A percentile compares a stretch with the other conserved stretches of the same genome.
These are phyloP conservation scores for Saksenaea oblongispora DNA, from an alignment of 371 early-diverging fungal species.

Conservation along the genomic window DNA sequence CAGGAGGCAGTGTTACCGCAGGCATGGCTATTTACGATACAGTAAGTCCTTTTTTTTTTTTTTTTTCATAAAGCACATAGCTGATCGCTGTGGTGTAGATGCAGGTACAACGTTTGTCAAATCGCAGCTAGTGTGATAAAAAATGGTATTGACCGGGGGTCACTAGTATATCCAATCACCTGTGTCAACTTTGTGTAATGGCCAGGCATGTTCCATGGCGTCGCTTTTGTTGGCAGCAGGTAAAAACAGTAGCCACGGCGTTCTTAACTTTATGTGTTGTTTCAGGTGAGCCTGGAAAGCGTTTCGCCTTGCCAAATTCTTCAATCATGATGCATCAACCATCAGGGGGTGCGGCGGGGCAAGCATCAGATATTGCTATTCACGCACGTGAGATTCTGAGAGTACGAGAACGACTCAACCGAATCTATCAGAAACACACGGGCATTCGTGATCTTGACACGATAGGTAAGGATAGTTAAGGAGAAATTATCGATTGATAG, in stretches of 20 bases:
- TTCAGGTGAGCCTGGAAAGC: constrained; percentile 82
- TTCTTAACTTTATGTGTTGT: neutral
- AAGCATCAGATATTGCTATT: constrained; percentile 97
- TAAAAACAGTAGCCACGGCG: constrained; percentile 17
- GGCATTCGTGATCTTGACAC: constrained; percentile 75
- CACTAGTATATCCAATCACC: constrained; percentile 88
- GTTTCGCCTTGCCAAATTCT: constrained; percentile 89
- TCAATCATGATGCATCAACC: constrained; percentile 98
- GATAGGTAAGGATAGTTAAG: constrained; percentile 64
- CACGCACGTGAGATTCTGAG: constrained; percentile 95
- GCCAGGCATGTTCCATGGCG: constrained; percentile 98
- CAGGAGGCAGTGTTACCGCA: constrained; percentile 95
- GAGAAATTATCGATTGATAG: neutral
- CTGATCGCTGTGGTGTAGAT: constrained; percentile 27
- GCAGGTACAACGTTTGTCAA: constrained; percentile 37
- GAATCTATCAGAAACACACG: constrained; percentile 87
- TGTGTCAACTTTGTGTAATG: constrained; percentile 93
- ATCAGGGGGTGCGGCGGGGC: constrained; percentile 95
- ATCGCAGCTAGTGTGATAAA: neutral
- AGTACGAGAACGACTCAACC: constrained; percentile 84
- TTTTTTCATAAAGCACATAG: neutral
- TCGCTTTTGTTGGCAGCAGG: constrained; percentile 91
- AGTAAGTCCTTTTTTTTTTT: constrained; percentile 38
- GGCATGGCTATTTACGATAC: constrained; percentile 96
- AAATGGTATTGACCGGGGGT: neutral